Evolutionary conservation across 2,329 filamentous ascomycete genomes (phyloP).

Genomic region (Whalleya microplaca): DNA sequence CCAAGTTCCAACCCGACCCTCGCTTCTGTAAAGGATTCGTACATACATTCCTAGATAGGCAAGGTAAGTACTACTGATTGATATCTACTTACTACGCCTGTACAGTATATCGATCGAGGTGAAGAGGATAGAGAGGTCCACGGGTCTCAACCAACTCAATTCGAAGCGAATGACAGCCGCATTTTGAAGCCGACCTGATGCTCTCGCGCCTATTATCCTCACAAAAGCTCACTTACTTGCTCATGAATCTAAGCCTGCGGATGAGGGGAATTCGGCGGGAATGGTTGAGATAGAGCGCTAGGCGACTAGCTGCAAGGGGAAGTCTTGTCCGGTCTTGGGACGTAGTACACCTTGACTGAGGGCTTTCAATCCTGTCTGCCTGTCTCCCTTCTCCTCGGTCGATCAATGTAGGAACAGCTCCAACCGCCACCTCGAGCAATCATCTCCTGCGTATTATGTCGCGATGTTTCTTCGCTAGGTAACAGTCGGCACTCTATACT

Average conservation of each 20-base stretch:
- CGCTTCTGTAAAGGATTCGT: not conserved
- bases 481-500: slow-evolving; percentile 16
- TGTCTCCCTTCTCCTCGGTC: not conserved
- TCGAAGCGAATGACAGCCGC: too few relatives aligned
- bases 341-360: too few relatives aligned
- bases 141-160: too few relatives aligned
- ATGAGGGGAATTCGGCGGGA: not conserved
- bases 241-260: not conserved
- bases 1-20: not conserved
- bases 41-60: not conserved
- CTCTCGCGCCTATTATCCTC: too few relatives aligned
- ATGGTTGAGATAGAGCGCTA: not conserved
- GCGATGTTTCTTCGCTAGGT: slow-evolving; percentile 5
- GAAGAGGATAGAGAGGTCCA: too few relatives aligned
- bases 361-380: too few relatives aligned
- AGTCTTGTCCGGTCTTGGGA: not conserved
- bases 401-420: not conserved
- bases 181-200: too few relatives aligned
- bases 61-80: too few relatives aligned
- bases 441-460: not conserved
- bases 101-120: too few relatives aligned
- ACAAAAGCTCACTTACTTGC: too few relatives aligned
- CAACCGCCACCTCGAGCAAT: not conserved
- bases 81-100: too few relatives aligned
- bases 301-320: not conserved